Percentiles rank a stretch among this genome's conserved stretches.
Evolutionary conservation across 2,329 filamentous ascomycete genomes (phyloP).

Genomic region (Huntiella moniliformis): DNA sequence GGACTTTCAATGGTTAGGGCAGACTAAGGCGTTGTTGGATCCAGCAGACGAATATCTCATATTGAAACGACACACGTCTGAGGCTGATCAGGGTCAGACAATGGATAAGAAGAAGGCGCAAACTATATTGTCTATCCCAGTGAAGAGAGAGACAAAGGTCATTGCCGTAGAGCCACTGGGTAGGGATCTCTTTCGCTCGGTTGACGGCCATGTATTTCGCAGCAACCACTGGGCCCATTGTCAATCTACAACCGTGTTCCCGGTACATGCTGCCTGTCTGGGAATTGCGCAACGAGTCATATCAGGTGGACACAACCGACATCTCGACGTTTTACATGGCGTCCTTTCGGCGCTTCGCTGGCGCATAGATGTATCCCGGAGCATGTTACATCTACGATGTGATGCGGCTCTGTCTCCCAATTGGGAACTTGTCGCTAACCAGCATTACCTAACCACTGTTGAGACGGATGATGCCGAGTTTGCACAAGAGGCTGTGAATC

Average conservation of each 20-base stretch:
- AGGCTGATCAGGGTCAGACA: no score
- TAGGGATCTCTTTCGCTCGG: no score
- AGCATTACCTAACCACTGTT: slow-evolving; percentile 2
- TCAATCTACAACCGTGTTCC: background rate
- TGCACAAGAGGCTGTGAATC: background rate
- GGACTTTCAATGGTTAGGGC: background rate
- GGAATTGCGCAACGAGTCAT: slow-evolving; percentile 1
- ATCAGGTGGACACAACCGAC: background rate
- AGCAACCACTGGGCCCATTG: no score
- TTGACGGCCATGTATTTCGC: no score
- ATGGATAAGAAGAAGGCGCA: no score
- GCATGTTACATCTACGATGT: background rate
- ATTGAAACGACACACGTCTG: background rate
- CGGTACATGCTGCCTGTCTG: slow-evolving; percentile 3
- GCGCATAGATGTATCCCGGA: slow-evolving; percentile 2
- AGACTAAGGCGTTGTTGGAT: slow-evolving; percentile 1
- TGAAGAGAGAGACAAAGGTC: no score
- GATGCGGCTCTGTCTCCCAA: slow-evolving; percentile 4
- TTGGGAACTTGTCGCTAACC: slow-evolving; percentile 6
- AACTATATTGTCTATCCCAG: no score
- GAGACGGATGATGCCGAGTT: slow-evolving; percentile 1
- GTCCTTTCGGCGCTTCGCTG: slow-evolving; percentile 1
- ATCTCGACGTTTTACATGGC: slow-evolving; percentile 1
- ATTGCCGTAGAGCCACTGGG: no score
- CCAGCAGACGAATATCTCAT: background rate